phyloP scores from a whole-genome alignment of 2,329 filamentous ascomycete species.

The Colletotrichum trifolii region DNA sequence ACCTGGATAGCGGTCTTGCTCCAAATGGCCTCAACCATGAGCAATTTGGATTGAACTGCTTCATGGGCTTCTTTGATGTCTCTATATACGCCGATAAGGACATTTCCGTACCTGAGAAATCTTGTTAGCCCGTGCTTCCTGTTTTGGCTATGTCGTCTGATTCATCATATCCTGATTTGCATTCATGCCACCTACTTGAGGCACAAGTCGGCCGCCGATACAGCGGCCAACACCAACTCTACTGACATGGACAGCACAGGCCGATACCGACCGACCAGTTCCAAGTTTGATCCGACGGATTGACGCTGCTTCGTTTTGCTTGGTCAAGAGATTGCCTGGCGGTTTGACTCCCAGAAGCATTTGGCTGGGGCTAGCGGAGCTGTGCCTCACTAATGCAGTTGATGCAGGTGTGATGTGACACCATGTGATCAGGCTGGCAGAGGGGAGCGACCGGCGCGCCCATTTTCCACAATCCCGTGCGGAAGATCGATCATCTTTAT shows the following conservation, averaged over 20 bases:
- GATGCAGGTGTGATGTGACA: not conserved
- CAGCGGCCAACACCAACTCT: conserved; percentile 4
- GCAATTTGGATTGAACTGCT: not conserved
- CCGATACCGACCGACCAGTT: too few species aligned
- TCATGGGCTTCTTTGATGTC: not conserved
- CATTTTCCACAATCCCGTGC: too few species aligned
- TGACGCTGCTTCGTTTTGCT: too few species aligned
- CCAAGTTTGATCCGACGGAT: too few species aligned
- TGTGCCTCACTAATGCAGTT: conserved; percentile 4
- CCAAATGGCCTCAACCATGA: not conserved
- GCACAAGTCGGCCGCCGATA: conserved; percentile 1
- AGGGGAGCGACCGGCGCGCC: not conserved
- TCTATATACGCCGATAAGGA: not conserved
- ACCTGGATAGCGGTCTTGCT: not conserved
- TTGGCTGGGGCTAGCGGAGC: not conserved
- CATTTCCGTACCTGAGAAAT: not conserved
- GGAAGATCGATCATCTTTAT: too few species aligned
- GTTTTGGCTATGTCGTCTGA: too few species aligned
- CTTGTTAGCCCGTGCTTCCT: not conserved
- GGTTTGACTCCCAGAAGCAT: too few species aligned
- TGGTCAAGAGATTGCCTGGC: too few species aligned
- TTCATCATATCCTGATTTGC: not conserved
- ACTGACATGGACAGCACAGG: not conserved
- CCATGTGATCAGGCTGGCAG: conserved; percentile 2
- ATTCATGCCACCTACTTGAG: not conserved